These are phyloP conservation scores for Suillus paluster DNA, from an alignment of 768 basidiomycete species.

Conservation along the genomic window DNA sequence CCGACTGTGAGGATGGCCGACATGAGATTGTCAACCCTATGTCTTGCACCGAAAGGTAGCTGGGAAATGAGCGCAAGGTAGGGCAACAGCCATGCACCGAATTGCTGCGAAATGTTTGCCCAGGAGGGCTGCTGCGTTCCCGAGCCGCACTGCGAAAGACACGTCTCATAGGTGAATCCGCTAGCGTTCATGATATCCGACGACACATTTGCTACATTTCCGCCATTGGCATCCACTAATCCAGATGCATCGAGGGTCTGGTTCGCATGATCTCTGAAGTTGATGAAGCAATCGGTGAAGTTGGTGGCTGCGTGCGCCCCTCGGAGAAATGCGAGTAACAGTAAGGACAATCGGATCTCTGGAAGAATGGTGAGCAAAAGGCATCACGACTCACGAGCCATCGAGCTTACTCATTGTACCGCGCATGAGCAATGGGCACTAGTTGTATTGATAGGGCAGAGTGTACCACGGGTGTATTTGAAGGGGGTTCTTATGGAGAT, in stretches of 20 bases:
- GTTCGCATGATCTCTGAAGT: slow-evolving; percentile 10
- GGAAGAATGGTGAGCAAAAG: background rate
- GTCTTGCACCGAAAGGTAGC: slow-evolving; percentile 49
- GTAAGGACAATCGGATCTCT: background rate
- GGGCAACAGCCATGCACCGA: slow-evolving; percentile 50
- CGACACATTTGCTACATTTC: background rate
- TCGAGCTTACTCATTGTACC: background rate
- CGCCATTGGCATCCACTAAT: slow-evolving; percentile 7
- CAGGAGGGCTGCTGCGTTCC: slow-evolving; percentile 19
- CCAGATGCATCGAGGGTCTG: background rate
- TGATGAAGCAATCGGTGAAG: slow-evolving; percentile 16
- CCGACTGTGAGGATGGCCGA: slow-evolving; percentile 50
- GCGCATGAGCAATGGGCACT: background rate
- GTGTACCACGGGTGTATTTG: background rate
- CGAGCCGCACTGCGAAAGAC: slow-evolving; percentile 14
- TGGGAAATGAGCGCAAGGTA: slow-evolving; percentile 55
- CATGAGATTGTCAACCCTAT: slow-evolving; percentile 45
- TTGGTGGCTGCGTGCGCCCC: slow-evolving; percentile 1
- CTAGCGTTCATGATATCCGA: slow-evolving; percentile 7
- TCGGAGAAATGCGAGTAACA: background rate
- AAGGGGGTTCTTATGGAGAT: background rate
- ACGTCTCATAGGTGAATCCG: slow-evolving; percentile 18
- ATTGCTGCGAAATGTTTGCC: slow-evolving; percentile 38
- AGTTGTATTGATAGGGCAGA: background rate
- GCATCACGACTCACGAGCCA: too few relatives aligned